These are phyloP conservation scores for Hsuehochloa calcarea DNA, from an alignment of 176 grass and related monocot species.

Conservation along the genomic window DNA sequence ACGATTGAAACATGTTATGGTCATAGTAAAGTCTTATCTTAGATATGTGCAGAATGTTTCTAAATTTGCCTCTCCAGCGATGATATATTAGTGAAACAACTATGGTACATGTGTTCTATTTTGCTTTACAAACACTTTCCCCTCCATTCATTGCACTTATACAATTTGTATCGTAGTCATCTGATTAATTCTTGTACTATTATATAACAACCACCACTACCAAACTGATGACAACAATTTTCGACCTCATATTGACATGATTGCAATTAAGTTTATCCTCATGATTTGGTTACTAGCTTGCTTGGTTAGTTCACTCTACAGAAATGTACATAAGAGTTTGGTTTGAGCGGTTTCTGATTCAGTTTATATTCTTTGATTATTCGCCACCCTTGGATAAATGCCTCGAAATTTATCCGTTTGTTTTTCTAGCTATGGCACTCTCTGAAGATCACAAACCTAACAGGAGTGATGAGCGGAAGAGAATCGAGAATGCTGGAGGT, in stretches of 20 bases:
- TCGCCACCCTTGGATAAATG: background rate
- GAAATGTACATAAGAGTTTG: background rate
- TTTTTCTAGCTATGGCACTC: conserved; percentile 77
- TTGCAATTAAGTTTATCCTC: background rate
- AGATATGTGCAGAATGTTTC: conserved; percentile 6
- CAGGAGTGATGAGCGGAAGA: conserved; percentile 71
- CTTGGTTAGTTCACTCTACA: conserved; percentile 4
- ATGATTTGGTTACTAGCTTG: conserved; percentile 4
- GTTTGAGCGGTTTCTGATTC: conserved; percentile 12
- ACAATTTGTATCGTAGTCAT: too few species aligned
- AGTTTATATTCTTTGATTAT: conserved; percentile 21
- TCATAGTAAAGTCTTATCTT: background rate
- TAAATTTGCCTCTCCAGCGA: background rate
- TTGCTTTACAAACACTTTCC: background rate
- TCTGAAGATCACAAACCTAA: conserved; percentile 97
- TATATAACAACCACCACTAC: too few species aligned
- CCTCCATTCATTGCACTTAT: background rate
- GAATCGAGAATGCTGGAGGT: conserved; percentile 89
- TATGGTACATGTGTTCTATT: background rate
- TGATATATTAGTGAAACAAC: conserved; percentile 19
- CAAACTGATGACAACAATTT: background rate
- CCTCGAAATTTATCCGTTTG: background rate
- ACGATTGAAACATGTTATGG: conserved; percentile 17
- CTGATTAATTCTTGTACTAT: too few species aligned
- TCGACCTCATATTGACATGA: background rate